Evolutionary conservation across 2,329 filamentous ascomycete genomes (phyloP), one percentile per base, ranked within the genome.

Genomic region (Colletotrichum scovillei): DNA sequence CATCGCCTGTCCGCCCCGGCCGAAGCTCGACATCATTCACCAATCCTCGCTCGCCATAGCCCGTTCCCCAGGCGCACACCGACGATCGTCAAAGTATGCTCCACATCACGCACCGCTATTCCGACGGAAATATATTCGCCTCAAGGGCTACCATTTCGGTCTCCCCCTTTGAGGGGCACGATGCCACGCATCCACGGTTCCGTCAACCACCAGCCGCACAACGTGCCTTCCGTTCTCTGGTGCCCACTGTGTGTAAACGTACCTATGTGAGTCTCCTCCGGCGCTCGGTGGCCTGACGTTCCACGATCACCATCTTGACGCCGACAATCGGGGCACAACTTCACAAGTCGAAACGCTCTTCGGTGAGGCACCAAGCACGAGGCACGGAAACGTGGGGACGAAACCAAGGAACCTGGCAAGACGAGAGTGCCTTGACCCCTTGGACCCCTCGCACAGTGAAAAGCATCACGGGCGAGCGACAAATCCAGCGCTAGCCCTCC

Each of bases 381-480:
- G 22, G 52, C 59, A 69, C 49, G 53, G 26, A 49, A 26, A 46
- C 67, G 56, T 52, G 49, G 46, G 56, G 55, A 65, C 53, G 65
- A 72, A 69, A 72, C 69, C 69, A 52, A 72, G 19, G 57, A 70
- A 62, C 46, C 60, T 72, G 69, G 64, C 60, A 57, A 57, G 64
- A 22, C 22, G 19, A 52, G 22, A 52, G 28, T 60, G 67, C 67
- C 52, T 30, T 72, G 69, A 46, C 69, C 65, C 65, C 53, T 69
- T 55, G 42, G 53, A 46, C 57, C 46, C 32, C 60, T 73, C 32
- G 55, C 67, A 73, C 60, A 65, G 70, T 73, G 55, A 22, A 65
- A 65, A 64, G 60, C 55, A 52, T 65, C 26, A 58, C 52, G 49
- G 35, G 52, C 28, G 38, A 35, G 46, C 56, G 63, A 52, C 56